Evolutionary conservation across 441 rosid species (phyloP), one percentile per base, ranked within the genome.

Genomic region (Jatropha podagrica): DNA sequence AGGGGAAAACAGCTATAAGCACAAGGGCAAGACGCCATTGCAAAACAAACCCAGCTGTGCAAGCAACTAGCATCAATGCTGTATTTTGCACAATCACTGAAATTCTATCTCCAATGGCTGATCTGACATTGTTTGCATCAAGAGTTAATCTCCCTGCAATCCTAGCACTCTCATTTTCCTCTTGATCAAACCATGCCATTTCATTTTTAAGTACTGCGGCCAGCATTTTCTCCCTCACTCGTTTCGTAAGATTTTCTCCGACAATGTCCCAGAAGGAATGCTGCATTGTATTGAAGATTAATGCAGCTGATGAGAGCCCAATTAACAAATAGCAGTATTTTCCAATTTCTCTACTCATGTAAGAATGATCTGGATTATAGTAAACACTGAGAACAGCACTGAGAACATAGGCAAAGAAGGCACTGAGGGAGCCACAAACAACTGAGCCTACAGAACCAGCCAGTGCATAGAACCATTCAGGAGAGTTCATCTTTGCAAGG

Each of bases 11-110:
- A 11, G 98, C 99, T 0, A 96, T 65, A 2, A 96, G 97, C 66
- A 96, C 98, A 27, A 96, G 97, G 55, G 99, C 97, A 26, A 96
- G 97, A 41, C 99, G 94, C 99, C 99, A 96, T 64, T 96, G 97
- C 86, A 96, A 82, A 81, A 96, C 96, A 80, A 96, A 96, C 15
- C 98, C 98, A 18, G 95, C 97, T 62, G 97, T 92, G 82, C 98
- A 96, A 71, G 99, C 97, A 55, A 94, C 98, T 2, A 96, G 93
- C 92, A 94, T 79, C 74, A 94, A 84, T 7, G 98, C 95, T 49
- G 95, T 91, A 76, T 96, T 96, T 88, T 96, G 99, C 61, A 96
- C 95, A 62, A 96, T 94, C 68, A 96, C 95, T 0, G 97, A 93
- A 69, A 94, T 90, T 38, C 99, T 84, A 81, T 96, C 99, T 74